Evolutionary conservation across 202 grass and related monocot genomes (phyloP), one percentile per base, ranked within the genome.

Genomic region (Cymbopogon flexuosus): DNA sequence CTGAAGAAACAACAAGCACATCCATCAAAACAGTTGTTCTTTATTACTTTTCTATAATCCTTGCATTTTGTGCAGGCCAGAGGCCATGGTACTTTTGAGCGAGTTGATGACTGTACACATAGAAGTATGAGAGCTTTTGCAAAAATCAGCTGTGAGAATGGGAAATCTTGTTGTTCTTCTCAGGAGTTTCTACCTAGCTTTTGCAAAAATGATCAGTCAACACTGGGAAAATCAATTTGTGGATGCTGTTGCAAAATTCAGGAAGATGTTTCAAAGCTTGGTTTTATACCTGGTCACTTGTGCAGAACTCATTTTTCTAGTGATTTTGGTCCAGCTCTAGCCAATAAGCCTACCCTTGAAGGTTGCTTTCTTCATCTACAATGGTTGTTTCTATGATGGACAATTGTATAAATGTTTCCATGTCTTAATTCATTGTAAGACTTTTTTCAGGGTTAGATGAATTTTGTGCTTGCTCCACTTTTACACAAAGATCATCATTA

Each of bases 121-220:
- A 88, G 82, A 91, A 87, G 65, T 67, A 80, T 59, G 68, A 81
- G 86, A 18, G 63, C 47, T 79, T 86, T 75, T 82, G 33, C 72
- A 68, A 82, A 88, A 93, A 77, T 49, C 12, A 81, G 43, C 27
- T 79, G 27, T 16, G 77, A 91, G 6, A 84, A 89, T 84, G 84
- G 79, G 70, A 88, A 68, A 77, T 64, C 81, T 73, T 93, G 90
- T 49, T 91, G 79, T 84, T 81, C 86, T 78, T 88, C 87, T 85
- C 65, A 36, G 62, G 75, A 90, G 31, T 79, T 75, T 46, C 46
- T 79, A 85, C 82, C 65, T 61, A 84, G 78, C 58, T 91, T 65
- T 80, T 82, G 69, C 67, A 80, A 71, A 84, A 75, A 85, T 87
- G 79, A 89, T 89, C 59, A 84, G 47, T 66, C 77, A 57, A 46